phyloP scores from a whole-genome alignment of 1,284 basidiomycete species.

The Stygiomarasmius scandens region DNA sequence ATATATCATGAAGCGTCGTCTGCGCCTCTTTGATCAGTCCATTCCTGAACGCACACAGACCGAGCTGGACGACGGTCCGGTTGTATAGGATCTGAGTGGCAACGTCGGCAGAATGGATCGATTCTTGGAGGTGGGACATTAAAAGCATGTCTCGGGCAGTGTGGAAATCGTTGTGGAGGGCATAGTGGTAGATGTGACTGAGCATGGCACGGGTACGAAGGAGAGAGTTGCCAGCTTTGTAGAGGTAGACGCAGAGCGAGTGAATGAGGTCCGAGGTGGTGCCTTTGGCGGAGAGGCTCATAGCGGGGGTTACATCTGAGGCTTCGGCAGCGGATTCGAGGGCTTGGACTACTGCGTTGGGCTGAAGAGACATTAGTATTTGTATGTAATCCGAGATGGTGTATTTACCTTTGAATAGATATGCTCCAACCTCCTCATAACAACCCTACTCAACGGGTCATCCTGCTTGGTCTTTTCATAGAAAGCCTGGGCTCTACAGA shows the following conservation, averaged over 20 bases:
- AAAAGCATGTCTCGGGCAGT: slow-evolving; percentile 97
- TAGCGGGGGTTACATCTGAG: slow-evolving; percentile 60
- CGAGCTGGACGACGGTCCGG: slow-evolving; percentile 95
- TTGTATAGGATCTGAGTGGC: slow-evolving; percentile 99
- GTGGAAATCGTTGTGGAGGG: slow-evolving; percentile 95
- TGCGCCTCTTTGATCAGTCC: slow-evolving; percentile 96
- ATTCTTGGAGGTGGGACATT: slow-evolving; percentile 98
- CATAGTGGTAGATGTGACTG: slow-evolving; percentile 96
- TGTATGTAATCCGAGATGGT: slow-evolving; percentile 1
- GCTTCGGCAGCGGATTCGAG: slow-evolving; percentile 73
- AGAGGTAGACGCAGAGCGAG: slow-evolving; percentile 89
- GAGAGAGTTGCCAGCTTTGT: slow-evolving; percentile 89
- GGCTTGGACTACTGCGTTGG: slow-evolving; percentile 90
- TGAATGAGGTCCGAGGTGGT: slow-evolving; percentile 81
- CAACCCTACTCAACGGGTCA: slow-evolving; percentile 84
- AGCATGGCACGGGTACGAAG: slow-evolving; percentile 96
- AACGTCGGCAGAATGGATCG: slow-evolving; percentile 94
- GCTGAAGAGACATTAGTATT: slow-evolving; percentile 49
- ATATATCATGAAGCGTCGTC: slow-evolving; percentile 92
- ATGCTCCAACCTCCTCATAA: slow-evolving; percentile 96
- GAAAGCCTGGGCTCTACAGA: slow-evolving; percentile 89
- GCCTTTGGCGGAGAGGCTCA: slow-evolving; percentile 57
- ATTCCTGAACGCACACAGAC: slow-evolving; percentile 94
- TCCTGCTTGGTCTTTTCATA: slow-evolving; percentile 82
- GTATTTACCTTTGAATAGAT: slow-evolving; percentile 91